Conservation (phyloP, 2,329 filamentous ascomycete species). For the Pseudogymnoascus sp. region DNA sequence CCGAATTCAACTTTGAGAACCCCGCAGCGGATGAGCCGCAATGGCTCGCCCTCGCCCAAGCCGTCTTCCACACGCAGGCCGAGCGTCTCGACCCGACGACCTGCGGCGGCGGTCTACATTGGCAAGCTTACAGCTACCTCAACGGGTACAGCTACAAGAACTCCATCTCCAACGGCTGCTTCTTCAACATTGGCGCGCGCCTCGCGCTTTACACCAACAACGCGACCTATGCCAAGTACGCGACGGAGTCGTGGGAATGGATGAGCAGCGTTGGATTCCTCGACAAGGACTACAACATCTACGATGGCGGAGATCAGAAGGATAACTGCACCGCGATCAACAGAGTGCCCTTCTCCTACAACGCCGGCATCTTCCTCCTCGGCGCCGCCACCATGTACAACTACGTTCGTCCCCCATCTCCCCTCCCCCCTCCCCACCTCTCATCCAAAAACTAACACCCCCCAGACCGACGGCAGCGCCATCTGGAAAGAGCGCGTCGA, state of each 20-base stretch:
- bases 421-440: background rate
- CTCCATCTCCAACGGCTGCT: constrained; percentile 53
- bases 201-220: constrained; percentile 72
- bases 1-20: constrained; percentile 56
- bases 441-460: background rate
- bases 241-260: constrained; percentile 67
- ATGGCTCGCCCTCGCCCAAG: constrained; percentile 67
- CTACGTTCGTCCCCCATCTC: constrained; percentile 36
- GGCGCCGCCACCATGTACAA: constrained; percentile 44
- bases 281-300: constrained; percentile 45
- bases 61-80: constrained; percentile 72
- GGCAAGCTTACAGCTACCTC: constrained; percentile 81
- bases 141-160: constrained; percentile 73
- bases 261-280: constrained; percentile 51
- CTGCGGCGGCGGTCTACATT: constrained; percentile 68
- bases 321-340: constrained; percentile 51
- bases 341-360: constrained; percentile 63
- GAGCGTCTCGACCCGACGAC: constrained; percentile 58
- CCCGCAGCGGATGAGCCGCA: constrained; percentile 48
- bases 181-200: constrained; percentile 56
- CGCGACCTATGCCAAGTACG: constrained; percentile 69
- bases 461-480: constrained; percentile 24
- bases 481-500: constrained; percentile 52
- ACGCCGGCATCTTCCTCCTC: constrained; percentile 58
- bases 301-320: constrained; percentile 51